Evolutionary conservation across 148 eudicot genomes (phyloP), one percentile per base, ranked within the genome.

Genomic region (Fallopia convolvulus): DNA sequence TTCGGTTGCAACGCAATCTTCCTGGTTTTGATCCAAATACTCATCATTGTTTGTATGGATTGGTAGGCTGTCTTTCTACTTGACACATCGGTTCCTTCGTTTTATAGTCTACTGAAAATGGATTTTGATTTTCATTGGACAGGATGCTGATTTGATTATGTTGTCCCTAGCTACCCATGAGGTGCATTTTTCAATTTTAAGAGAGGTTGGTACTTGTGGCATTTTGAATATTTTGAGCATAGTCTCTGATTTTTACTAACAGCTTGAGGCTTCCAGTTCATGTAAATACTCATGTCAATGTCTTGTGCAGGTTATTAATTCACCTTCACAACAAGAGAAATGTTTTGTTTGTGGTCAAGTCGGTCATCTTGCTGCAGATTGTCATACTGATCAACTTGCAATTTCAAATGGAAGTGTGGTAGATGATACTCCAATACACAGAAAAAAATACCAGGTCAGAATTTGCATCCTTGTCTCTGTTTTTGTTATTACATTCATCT

Each of bases 81-180:
- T 79, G 65, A 18, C 39, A 36, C 68, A 50, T 42, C 9, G 6
- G 30, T 13, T 75, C 52, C n/a, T 42, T 13, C 46, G 47, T 60
- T 32, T 23, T 70, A 5, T 39, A 15, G 53, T 11, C 70, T 26
- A 72, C 17, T 75, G 33, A 76, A 74, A 61, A 52, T 74, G 36
- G 50, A 74, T 63, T 61, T 75, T 85, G 77, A 73, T 40, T 80
- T 74, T 2, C 74, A n/a, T 39, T 77, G 46, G 58, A 11, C 84
- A 94, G 99, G 99, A 94, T 84, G 99, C 99, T 46, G 99, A 94
- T 81, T 88, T 94, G 83, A 94, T 94, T 80, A 94, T 92, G 99
- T 82, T 92, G 82, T 83, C 97, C 76, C 83, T 94, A 40, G 99
- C 99, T 36, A 94, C 97, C 9, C 99, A 94, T 72, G 99, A 94